Evolutionary conservation across 2,329 filamentous ascomycete species (phyloP).

Genomic region (Diaporthe destruens): DNA sequence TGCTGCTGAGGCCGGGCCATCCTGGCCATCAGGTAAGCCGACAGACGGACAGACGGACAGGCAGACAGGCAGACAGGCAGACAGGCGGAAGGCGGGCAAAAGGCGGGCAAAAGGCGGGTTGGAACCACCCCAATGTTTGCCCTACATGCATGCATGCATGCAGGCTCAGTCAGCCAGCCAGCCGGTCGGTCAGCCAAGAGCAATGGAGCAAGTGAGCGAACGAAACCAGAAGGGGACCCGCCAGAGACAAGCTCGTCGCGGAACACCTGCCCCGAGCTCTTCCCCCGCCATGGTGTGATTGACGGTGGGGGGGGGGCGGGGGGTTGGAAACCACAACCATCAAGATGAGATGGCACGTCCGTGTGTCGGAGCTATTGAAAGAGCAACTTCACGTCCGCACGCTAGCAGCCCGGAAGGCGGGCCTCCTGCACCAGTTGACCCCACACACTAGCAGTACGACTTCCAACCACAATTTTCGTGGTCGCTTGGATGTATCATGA

Average conservation of each 20-base stretch:
- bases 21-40: neutral
- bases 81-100: too few relatives aligned
- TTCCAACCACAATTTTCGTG: neutral
- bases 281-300: too few relatives aligned
- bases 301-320: too few relatives aligned
- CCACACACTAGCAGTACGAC: too few relatives aligned
- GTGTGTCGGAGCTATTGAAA: conserved; percentile 30
- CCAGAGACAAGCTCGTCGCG: neutral
- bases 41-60: too few relatives aligned
- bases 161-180: neutral
- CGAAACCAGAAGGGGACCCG: neutral
- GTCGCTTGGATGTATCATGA: neutral
- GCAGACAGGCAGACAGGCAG: neutral
- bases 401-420: conserved; percentile 10
- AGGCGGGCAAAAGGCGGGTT: too few relatives aligned
- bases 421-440: neutral
- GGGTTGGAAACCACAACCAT: neutral
- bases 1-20: conserved; percentile 1
- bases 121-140: neutral
- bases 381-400: conserved; percentile 14
- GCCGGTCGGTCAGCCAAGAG: neutral
- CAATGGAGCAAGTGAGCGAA: neutral
- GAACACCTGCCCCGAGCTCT: too few relatives aligned
- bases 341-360: neutral
- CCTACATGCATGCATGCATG: neutral